Percentiles rank a stretch among this genome's conserved stretches.
These are phyloP conservation scores for Monilinia polystroma DNA, from an alignment of 2,329 filamentous ascomycete species.

Conservation along the genomic window DNA sequence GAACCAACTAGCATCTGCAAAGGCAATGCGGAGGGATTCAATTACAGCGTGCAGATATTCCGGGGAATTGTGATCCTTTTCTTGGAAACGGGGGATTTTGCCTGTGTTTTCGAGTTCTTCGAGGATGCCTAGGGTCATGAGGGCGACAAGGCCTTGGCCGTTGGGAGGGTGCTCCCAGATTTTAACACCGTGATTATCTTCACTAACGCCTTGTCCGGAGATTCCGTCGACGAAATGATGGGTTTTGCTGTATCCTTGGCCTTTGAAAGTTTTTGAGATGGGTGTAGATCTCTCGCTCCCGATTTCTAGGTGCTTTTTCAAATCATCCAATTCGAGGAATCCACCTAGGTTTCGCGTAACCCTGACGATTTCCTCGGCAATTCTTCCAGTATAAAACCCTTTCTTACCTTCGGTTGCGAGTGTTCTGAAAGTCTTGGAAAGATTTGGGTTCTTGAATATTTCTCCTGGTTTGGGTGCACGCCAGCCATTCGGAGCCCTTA, in stretches of 20 bases:
- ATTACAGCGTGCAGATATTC: constrained; percentile 83
- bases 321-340: constrained; percentile 73
- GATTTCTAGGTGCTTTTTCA: constrained; percentile 69
- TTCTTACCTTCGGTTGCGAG: constrained; percentile 79
- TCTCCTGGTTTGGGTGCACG: constrained; percentile 78
- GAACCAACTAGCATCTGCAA: constrained; percentile 88
- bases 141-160: constrained; percentile 89
- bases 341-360: constrained; percentile 76
- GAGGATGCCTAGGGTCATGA: constrained; percentile 91
- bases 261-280: constrained; percentile 76
- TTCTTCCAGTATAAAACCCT: constrained; percentile 84
- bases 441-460: constrained; percentile 79
- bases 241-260: constrained; percentile 56
- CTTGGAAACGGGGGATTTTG: constrained; percentile 68
- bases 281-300: constrained; percentile 80
- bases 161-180: constrained; percentile 98
- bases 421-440: constrained; percentile 77
- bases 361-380: constrained; percentile 78
- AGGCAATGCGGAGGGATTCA: constrained; percentile 83
- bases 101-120: constrained; percentile 77
- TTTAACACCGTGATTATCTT: constrained; percentile 60
- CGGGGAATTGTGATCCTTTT: constrained; percentile 76
- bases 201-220: constrained; percentile 42
- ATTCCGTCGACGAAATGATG: constrained; percentile 47
- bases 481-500: constrained; percentile 64